Evolutionary conservation across 192 early-diverging fungal genomes (phyloP).

Genomic region (Backusella psychrophila): DNA sequence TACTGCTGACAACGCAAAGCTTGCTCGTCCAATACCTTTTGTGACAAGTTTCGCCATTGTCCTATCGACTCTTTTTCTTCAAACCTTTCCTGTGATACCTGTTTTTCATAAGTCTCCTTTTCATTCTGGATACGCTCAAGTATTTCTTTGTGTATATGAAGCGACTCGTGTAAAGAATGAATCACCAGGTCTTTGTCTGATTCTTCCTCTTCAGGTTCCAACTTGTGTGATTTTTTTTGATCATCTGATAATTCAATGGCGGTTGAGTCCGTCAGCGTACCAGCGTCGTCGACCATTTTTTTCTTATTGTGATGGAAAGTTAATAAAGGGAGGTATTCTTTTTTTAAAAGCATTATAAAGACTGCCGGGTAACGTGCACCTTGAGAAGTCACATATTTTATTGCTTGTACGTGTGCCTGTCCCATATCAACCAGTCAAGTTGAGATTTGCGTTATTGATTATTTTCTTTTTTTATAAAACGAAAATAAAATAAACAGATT

Average conservation of each 20-base stretch:
- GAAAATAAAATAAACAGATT: neutral
- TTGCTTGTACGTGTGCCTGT: neutral
- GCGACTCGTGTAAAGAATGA: conserved; percentile 18
- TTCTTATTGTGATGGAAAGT: conserved; percentile 5
- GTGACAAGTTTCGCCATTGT: neutral
- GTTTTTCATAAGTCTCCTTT: conserved; percentile 11
- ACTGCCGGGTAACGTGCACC: neutral
- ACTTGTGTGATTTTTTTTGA: neutral
- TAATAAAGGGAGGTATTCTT: neutral
- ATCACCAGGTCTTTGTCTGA: conserved; percentile 27
- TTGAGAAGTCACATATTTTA: conserved; percentile 4
- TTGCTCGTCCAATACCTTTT: conserved; percentile 4
- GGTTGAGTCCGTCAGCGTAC: neutral
- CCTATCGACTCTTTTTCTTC: neutral
- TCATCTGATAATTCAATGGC: neutral
- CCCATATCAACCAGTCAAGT: neutral
- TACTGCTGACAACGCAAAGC: neutral
- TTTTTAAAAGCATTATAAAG: conserved; percentile 14
- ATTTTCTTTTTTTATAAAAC: neutral
- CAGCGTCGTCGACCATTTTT: neutral
- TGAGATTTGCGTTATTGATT: neutral
- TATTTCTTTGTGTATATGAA: conserved; percentile 23
- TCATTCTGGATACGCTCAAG: conserved; percentile 15
- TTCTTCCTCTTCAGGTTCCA: conserved; percentile 9
- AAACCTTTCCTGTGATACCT: neutral